These are phyloP conservation scores for Batkoa obscura DNA, from an alignment of 371 early-diverging fungal species.

Conservation along the genomic window DNA sequence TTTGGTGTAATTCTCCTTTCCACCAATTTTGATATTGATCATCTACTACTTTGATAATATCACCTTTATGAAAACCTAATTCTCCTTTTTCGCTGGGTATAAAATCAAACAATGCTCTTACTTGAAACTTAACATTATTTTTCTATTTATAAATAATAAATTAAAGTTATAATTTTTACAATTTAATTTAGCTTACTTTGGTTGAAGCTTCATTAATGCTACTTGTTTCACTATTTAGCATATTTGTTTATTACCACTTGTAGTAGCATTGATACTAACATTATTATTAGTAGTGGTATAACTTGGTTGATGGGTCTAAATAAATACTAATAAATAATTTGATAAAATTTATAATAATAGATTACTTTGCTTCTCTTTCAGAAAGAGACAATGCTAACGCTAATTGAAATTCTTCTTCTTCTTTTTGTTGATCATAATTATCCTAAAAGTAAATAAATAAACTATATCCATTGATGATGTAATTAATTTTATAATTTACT, in stretches of 20 bases:
- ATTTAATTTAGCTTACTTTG: no score
- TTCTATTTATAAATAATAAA: constrained; percentile 9
- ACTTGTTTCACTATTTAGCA: no score
- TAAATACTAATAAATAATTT: no score
- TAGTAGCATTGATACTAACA: no score
- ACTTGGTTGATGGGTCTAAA: no score
- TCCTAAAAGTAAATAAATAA: background rate
- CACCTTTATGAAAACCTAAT: constrained; percentile 54
- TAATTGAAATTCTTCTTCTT: constrained; percentile 78
- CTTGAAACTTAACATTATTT: constrained; percentile 16
- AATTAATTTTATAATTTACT: constrained; percentile 40
- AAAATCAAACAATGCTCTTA: constrained; percentile 72
- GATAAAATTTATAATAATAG: no score
- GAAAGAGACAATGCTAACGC: constrained; percentile 81
- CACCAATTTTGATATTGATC: constrained; percentile 82
- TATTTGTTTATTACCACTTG: no score
- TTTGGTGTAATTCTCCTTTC: constrained; percentile 58
- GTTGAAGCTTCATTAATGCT: no score
- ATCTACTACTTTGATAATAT: constrained; percentile 61
- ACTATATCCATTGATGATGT: no score
- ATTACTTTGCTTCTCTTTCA: no score
- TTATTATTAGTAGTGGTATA: no score
- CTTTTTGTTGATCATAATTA: constrained; percentile 15
- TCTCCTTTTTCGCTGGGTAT: constrained; percentile 65
- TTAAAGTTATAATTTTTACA: background rate